These are phyloP conservation scores for Sequoiadendron giganteum DNA, from an alignment of 75 land plant species.

Conservation along the genomic window DNA sequence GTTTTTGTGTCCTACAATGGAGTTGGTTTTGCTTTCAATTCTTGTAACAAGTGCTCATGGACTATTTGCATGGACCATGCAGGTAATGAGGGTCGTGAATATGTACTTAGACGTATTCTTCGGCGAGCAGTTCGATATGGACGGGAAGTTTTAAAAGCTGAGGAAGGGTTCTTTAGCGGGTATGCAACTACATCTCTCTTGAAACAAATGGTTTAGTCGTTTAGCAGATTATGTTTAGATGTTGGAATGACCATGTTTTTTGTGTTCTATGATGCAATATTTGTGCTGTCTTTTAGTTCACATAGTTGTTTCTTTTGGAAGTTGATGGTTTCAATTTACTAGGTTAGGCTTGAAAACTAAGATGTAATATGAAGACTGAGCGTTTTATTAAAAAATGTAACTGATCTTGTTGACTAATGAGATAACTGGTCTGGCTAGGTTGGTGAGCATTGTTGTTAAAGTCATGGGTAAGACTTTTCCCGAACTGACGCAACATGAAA, in stretches of 20 bases:
- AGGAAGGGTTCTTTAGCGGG: conserved; percentile 94
- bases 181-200: conserved; percentile 21
- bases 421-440: conserved; percentile 37
- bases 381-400: background rate
- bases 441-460: conserved; percentile 67
- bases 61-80: conserved; percentile 6
- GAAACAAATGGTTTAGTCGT: background rate
- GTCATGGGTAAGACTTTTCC: conserved; percentile 89
- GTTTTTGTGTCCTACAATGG: conserved; percentile 6
- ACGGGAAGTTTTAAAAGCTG: conserved; percentile 85
- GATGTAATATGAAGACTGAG: background rate
- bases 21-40: background rate
- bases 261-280: background rate
- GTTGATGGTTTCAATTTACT: background rate
- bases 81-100: conserved; percentile 98
- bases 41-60: background rate
- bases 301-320: background rate
- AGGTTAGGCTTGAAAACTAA: background rate
- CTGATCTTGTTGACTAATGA: conserved; percentile 1
- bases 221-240: background rate
- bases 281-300: background rate
- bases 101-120: conserved; percentile 91
- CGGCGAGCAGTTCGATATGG: conserved; percentile 96
- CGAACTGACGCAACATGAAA: conserved; percentile 72
- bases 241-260: background rate